phyloP scores from a whole-genome alignment of 768 basidiomycete species.

The Dentipellis sp. region DNA sequence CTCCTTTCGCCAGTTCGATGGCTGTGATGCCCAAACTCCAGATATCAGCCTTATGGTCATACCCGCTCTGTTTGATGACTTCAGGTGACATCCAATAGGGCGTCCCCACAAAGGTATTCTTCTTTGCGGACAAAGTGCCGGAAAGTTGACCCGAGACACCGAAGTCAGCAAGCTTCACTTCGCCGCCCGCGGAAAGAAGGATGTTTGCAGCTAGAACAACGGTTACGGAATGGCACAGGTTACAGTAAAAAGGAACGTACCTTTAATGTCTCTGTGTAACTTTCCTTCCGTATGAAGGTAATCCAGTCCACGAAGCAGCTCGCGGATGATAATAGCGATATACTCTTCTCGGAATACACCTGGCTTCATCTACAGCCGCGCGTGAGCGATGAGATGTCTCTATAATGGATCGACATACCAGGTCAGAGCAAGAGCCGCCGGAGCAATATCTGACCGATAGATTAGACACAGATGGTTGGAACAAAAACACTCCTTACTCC shows the following conservation, averaged over 20 bases:
- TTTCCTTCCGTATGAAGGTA: conserved; percentile 96
- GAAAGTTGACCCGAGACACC: conserved; percentile 97
- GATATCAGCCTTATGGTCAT: conserved; percentile 98
- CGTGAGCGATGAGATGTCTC: conserved; percentile 2
- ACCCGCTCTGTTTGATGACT: conserved; percentile 98
- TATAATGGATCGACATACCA: conserved; percentile 37
- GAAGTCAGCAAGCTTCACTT: conserved; percentile 97
- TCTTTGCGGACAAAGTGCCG: conserved; percentile 86
- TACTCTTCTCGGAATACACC: conserved; percentile 98
- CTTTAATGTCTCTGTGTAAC: conserved; percentile 99
- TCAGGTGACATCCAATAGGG: conserved; percentile 99
- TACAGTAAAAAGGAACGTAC: conserved; percentile 29
- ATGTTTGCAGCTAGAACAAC: conserved; percentile 82
- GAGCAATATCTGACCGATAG: conserved; percentile 71
- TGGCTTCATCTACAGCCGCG: conserved; percentile 78
- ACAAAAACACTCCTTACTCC: conserved; percentile 48
- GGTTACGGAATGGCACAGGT: background rate
- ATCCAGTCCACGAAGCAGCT: conserved; percentile 85
- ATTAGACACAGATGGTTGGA: background rate
- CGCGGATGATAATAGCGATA: conserved; percentile 93
- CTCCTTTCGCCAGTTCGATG: conserved; percentile 94
- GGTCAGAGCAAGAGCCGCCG: conserved; percentile 94
- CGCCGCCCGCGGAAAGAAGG: conserved; percentile 81
- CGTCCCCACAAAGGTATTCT: conserved; percentile 97
- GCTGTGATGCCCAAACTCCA: conserved; percentile 98